These are phyloP conservation scores for Elsinoe ampelina DNA, from an alignment of 2,329 filamentous ascomycete genomes.

Conservation along the genomic window DNA sequence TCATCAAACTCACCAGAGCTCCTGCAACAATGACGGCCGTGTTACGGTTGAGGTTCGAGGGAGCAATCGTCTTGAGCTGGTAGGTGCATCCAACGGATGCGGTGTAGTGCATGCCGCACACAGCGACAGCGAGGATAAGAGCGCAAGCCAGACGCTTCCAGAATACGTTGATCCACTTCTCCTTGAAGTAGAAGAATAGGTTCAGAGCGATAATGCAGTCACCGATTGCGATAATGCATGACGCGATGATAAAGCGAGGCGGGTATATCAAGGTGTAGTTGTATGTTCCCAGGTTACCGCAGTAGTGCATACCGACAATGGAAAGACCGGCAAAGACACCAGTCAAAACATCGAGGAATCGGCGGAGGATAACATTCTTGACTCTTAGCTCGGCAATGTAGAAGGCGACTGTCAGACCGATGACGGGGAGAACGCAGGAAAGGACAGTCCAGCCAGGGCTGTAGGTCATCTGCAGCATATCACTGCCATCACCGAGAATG, in stretches of 20 bases:
- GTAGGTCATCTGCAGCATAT: conserved; percentile 63
- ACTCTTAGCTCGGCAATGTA: conserved; percentile 48
- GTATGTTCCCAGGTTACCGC: conserved; percentile 72
- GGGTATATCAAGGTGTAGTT: conserved; percentile 64
- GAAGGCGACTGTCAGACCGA: conserved; percentile 65
- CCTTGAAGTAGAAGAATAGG: conserved; percentile 68
- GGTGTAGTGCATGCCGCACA: conserved; percentile 84
- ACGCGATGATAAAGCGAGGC: conserved; percentile 52
- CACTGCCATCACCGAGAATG: conserved; percentile 53
- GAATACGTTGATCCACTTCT: conserved; percentile 68
- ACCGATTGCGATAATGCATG: conserved; percentile 61
- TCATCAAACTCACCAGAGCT: conserved; percentile 47
- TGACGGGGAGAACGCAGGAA: conserved; percentile 71
- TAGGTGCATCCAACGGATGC: conserved; percentile 64
- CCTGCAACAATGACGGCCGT: conserved; percentile 66
- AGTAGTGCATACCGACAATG: conserved; percentile 79
- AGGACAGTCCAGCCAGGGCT: conserved; percentile 61
- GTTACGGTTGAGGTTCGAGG: conserved; percentile 40
- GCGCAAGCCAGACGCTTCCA: conserved; percentile 64
- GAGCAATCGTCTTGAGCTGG: conserved; percentile 41
- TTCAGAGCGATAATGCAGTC: conserved; percentile 62
- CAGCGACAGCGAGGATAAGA: conserved; percentile 59
- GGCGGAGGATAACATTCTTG: conserved; percentile 23
- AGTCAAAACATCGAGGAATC: conserved; percentile 40
- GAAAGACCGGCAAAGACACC: conserved; percentile 63